phyloP scores from a whole-genome alignment of 805 yeast genomes.

The Phaffomyces opuntiae region DNA sequence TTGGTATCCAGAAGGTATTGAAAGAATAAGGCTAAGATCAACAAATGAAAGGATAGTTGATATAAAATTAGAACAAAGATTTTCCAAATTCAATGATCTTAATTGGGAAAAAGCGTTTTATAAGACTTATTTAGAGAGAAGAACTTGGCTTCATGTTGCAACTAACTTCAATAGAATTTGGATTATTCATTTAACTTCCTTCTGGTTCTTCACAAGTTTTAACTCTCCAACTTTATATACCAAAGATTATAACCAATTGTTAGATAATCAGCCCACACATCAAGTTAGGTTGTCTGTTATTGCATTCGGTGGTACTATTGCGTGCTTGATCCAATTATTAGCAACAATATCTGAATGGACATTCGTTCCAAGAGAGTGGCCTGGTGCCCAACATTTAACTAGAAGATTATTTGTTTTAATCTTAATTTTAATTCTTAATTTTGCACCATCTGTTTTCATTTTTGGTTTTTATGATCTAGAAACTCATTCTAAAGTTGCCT shows the following conservation, averaged over 20 bases:
- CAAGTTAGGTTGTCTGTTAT: conserved; percentile 52
- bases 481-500: conserved; percentile 30
- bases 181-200: conserved; percentile 67
- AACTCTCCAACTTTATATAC: conserved; percentile 70
- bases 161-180: conserved; percentile 74
- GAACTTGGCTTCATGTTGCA: conserved; percentile 72
- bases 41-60: conserved; percentile 43
- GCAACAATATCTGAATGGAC: conserved; percentile 52
- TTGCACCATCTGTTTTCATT: conserved; percentile 48
- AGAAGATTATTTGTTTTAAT: conserved; percentile 39
- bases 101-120: conserved; percentile 62
- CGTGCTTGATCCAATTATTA: conserved; percentile 48
- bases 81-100: conserved; percentile 41
- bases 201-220: conserved; percentile 72
- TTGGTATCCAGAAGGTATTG: conserved; percentile 75
- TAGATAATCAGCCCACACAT: conserved; percentile 54
- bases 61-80: conserved; percentile 47
- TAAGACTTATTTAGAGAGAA: conserved; percentile 67
- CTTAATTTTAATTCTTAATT: conserved; percentile 37
- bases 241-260: conserved; percentile 40
- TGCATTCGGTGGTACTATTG: conserved; percentile 62
- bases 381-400: conserved; percentile 58
- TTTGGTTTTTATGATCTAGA: conserved; percentile 35
- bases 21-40: conserved; percentile 39
- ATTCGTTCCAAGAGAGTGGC: conserved; percentile 68